phyloP scores from a whole-genome alignment of 164 flowering plant genomes.

The Chimonanthus salicifolius region DNA sequence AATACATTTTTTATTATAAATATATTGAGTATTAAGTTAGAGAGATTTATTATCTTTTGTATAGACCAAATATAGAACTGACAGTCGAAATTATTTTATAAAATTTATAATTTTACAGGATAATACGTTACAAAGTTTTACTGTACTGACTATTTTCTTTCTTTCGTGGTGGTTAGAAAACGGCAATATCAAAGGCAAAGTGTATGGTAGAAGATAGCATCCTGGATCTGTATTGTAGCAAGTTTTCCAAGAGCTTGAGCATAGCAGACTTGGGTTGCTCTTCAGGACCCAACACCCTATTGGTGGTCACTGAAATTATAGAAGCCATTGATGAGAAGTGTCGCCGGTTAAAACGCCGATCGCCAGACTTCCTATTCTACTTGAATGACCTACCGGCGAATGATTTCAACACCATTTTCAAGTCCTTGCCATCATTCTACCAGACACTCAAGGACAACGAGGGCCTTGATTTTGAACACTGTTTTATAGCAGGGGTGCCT shows the following conservation, averaged over 20 bases:
- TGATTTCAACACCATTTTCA: conserved; percentile 53
- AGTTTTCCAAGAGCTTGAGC: conserved; percentile 16
- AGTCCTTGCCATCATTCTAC: conserved; percentile 26
- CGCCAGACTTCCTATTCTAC: conserved; percentile 36
- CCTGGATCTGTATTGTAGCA: conserved; percentile 16
- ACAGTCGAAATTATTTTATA: too few relatives aligned
- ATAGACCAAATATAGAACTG: too few relatives aligned
- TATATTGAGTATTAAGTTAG: too few relatives aligned
- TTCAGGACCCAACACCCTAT: conserved; percentile 63
- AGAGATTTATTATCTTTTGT: too few relatives aligned
- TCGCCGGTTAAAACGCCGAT: neutral
- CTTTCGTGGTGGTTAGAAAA: conserved; percentile 27
- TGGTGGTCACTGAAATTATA: conserved; percentile 28
- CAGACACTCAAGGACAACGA: conserved; percentile 16
- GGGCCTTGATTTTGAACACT: conserved; percentile 20
- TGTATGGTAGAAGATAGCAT: conserved; percentile 36
- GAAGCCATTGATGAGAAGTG: conserved; percentile 15
- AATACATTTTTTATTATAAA: too few relatives aligned
- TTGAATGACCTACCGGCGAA: conserved; percentile 53
- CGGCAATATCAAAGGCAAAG: conserved; percentile 29
- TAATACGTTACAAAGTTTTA: too few relatives aligned
- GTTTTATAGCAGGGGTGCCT: conserved; percentile 45
- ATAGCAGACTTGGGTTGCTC: conserved; percentile 74
- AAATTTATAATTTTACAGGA: too few relatives aligned
- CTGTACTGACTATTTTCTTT: neutral